Base-by-base conservation (phyloP, 1,139 yeast genomes). In the Kodamaea suecica region DNA sequence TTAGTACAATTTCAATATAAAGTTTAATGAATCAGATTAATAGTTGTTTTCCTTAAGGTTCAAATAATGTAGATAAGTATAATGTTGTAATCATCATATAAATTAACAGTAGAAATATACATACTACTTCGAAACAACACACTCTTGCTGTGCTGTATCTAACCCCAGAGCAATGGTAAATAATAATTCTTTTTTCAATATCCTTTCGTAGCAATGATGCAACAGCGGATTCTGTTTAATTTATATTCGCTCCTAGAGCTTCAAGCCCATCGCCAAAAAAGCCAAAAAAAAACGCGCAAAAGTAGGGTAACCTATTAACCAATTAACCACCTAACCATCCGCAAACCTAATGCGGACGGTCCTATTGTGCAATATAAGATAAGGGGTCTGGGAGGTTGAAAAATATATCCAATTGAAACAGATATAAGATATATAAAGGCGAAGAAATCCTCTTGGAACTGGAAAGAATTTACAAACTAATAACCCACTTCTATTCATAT, bases 31-130 rank as follows among this genome's bases (percentile, higher is more conserved):
- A 19, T 19, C 21, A 19, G 21, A 19, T 9, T 19, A 19, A 19
- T 6, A 19, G 21, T 19, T 19, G 21, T 19, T 35, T 33, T 35
- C 31, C 34, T 28, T 23, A 16, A 16, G 11, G 36, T 19, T 45
- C 49, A 45, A 45, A 44, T 45, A 45, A 45, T 45, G 49, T 45
- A 45, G 49, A 45, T 45, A 45, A 45, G 46, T 39, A 17, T 32
- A 25, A 12, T 19, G 13, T 33, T 30, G n/a, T 37, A 37, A 37
- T 44, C 46, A 41, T 35, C 35, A 38, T 35, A 8, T 10, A 5
- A 10, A 10, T 26, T 12, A n/a, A 5, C 26, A 23, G n/a, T 7
- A 14, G 16, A 27, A 23, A 27, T 23, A 32, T 28, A 17, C 15
- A 10, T 19, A 20, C 19, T 6, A 20, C 5, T 20, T 3, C 15